Evolutionary conservation across 83 land plant species (phyloP).

Genomic region (Picea mariana): DNA sequence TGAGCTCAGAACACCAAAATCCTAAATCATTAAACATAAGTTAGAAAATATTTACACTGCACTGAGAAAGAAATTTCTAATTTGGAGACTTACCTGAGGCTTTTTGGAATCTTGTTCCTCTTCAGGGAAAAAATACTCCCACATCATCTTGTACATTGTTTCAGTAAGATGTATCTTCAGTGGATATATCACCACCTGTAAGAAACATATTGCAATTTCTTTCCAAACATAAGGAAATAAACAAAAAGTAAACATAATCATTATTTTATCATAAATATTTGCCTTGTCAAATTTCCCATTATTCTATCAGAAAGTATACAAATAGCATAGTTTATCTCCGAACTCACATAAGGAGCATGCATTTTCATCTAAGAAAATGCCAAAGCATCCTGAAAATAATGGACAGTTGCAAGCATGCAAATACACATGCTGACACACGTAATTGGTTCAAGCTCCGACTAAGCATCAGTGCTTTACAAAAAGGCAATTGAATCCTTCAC

Average conservation of each 20-base stretch:
- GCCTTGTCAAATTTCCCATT: neutral
- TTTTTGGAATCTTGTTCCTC: slow-evolving; percentile 91
- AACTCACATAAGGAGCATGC: too few relatives aligned
- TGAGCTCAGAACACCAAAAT: neutral
- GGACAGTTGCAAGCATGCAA: neutral
- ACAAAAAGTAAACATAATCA: neutral
- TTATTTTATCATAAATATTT: neutral
- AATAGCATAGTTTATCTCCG: too few relatives aligned
- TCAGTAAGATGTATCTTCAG: slow-evolving; percentile 88
- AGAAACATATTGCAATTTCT: neutral
- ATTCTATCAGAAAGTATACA: neutral
- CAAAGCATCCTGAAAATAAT: neutral
- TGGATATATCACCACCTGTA: slow-evolving; percentile 93
- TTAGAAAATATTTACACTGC: neutral
- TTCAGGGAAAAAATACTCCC: slow-evolving; percentile 96
- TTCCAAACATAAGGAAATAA: neutral
- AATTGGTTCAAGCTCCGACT: neutral
- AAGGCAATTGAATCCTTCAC: too few relatives aligned
- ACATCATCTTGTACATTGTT: slow-evolving; percentile 90
- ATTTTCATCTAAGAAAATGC: neutral
- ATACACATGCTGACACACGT: neutral
- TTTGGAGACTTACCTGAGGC: slow-evolving; percentile 61
- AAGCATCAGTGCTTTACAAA: too few relatives aligned
- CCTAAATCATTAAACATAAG: neutral
- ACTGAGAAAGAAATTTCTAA: slow-evolving; percentile 4